Evolutionary conservation across 352 stramenopile genomes (phyloP).

Genomic region (Globisporangium perplexum): DNA sequence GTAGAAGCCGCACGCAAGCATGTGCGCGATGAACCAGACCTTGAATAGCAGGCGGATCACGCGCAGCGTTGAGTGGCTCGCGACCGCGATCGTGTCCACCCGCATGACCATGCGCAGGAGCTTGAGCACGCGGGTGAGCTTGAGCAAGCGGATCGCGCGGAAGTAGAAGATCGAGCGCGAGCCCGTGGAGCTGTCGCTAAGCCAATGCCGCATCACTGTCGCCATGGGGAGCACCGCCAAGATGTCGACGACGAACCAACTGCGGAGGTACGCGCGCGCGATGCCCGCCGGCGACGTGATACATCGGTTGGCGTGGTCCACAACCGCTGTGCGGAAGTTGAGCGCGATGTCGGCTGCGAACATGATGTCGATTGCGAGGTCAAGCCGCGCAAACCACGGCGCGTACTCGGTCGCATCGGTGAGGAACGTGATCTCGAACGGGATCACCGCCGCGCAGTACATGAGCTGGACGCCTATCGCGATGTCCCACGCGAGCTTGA

Average conservation of each 20-base stretch:
- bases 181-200: constrained; percentile 2
- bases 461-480: constrained; percentile 33
- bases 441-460: constrained; percentile 53
- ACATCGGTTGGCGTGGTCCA: constrained; percentile 28
- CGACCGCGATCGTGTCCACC: constrained; percentile 38
- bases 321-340: constrained; percentile 43
- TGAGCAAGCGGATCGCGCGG: constrained; percentile 71
- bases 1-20: constrained; percentile 61
- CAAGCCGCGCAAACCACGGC: constrained; percentile 20
- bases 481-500: constrained; percentile 50
- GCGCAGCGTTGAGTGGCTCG: constrained; percentile 45
- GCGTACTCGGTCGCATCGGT: constrained; percentile 13
- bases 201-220: constrained; percentile 20
- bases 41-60: constrained; percentile 53
- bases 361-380: constrained; percentile 34
- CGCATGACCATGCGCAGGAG: constrained; percentile 62
- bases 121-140: constrained; percentile 85
- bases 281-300: constrained; percentile 20
- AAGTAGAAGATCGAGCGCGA: constrained; percentile 44
- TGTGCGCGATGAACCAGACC: constrained; percentile 57
- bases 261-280: constrained; percentile 41
- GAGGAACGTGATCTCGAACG: constrained; percentile 61
- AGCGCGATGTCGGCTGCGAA: constrained; percentile 57
- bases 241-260: constrained; percentile 72
- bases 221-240: constrained; percentile 56